Evolutionary conservation across 257 asterid species (phyloP), one percentile per base, ranked within the genome.

Genomic region (Rhazya stricta): DNA sequence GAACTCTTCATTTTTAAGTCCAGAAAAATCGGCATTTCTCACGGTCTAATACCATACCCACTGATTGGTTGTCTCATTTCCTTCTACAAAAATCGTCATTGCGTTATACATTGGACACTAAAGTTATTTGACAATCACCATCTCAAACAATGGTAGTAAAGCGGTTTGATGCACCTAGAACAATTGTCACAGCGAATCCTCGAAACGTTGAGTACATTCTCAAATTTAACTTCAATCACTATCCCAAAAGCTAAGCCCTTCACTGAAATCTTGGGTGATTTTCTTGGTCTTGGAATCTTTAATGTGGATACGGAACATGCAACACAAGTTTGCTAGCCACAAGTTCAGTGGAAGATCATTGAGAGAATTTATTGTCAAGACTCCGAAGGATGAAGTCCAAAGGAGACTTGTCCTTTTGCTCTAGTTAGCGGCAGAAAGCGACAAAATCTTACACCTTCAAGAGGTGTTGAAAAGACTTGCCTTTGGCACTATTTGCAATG

Each of bases 271-370:
- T 15, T 91, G 1, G 94, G 94, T 0, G 96, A 89, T 74, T 86
- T 91, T 71, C 74, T 91, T 0, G 96, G 96, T 6, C 77, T 78
- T 1, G 96, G 96, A 0, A 88, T 91, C 3, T 91, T 91, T 85
- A 91, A 89, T 81, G 91, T 80, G 29, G 97, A 91, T 25, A 91
- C 89, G 97, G 97, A 72, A 58, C 19, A 77, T 79, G 13, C 96
- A 89, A 68, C 57, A 86, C 6, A 88, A 87, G 54, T 72, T 91
- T 71, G 90, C 89, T 3, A 82, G 87, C 50, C 92, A 86, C 23
- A 89, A 87, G 36, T 87, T 91, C 51, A 82, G 82, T 42, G 84
- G 85, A 2, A 72, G 58, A 50, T 80, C 91, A 0, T 73, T 84
- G 3, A 83, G 86, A 32, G 81, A 80, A 5, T 82, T 80, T 65